Percentiles rank a stretch among this genome's conserved stretches.
Conservation (phyloP, 2,329 filamentous ascomycete genomes). For the Sporothrix humicola region DNA sequence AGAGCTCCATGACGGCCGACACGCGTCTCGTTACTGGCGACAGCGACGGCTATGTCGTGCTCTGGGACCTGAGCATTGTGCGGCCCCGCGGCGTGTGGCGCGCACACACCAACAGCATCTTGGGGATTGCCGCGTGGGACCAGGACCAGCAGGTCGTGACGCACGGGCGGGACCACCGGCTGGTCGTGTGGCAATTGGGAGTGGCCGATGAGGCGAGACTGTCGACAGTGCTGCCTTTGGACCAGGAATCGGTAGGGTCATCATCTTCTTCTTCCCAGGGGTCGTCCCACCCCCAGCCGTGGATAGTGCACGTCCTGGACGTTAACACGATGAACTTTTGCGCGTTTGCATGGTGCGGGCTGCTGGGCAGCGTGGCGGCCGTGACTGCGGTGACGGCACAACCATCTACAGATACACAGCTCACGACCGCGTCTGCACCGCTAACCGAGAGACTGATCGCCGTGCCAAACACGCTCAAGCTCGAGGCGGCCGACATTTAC, state of each 20-base stretch:
- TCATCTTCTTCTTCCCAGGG: not conserved
- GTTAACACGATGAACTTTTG: constrained; percentile 98
- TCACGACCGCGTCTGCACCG: not conserved
- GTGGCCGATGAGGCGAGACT: constrained; percentile 65
- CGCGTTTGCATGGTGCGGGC: constrained; percentile 69
- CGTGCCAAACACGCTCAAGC: constrained; percentile 77
- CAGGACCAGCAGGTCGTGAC: constrained; percentile 75
- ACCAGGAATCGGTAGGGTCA: constrained; percentile 47
- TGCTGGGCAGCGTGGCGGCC: not conserved
- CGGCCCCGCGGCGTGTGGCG: constrained; percentile 84
- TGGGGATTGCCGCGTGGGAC: constrained; percentile 75
- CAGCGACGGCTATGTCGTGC: constrained; percentile 57
- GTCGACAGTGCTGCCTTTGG: constrained; percentile 73
- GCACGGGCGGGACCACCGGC: constrained; percentile 81
- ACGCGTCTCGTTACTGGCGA: constrained; percentile 33
- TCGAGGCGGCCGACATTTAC: constrained; percentile 83
- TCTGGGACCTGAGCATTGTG: constrained; percentile 85
- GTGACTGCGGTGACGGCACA: not conserved
- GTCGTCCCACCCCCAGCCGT: constrained; percentile 66
- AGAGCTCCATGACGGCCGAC: constrained; percentile 18
- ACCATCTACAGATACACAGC: not conserved
- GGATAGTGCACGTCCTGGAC: constrained; percentile 81
- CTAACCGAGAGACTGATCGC: constrained; percentile 61
- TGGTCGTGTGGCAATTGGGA: constrained; percentile 81
- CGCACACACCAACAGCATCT: constrained; percentile 77